phyloP scores from a whole-genome alignment of 495 filamentous ascomycete genomes.

The Tuber magnatum region DNA sequence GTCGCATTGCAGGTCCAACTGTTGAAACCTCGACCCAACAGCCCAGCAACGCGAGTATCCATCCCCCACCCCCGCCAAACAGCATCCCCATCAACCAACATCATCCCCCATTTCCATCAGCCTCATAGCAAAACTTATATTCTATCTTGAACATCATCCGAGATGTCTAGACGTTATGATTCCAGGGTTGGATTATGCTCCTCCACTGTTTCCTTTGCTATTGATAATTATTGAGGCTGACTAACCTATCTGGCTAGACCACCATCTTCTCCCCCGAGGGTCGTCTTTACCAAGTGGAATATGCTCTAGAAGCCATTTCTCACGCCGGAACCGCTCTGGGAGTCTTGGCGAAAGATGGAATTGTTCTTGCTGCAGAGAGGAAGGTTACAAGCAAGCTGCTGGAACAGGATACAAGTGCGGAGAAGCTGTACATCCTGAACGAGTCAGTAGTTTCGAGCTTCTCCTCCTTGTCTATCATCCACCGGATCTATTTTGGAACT shows the following conservation, averaged over 20 bases:
- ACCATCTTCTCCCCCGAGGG: slow-evolving; percentile 99
- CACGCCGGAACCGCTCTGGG: slow-evolving; percentile 95
- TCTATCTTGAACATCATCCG: slow-evolving; percentile 30
- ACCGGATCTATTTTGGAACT: not conserved
- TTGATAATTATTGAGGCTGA: slow-evolving; percentile 41
- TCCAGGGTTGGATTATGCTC: slow-evolving; percentile 61
- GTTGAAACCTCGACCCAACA: slow-evolving; percentile 22
- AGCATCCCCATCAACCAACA: slow-evolving; percentile 20
- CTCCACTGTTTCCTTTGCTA: slow-evolving; percentile 40
- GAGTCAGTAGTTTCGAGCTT: slow-evolving; percentile 56
- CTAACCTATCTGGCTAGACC: slow-evolving; percentile 56
- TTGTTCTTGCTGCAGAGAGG: slow-evolving; percentile 96
- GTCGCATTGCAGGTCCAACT: not conserved
- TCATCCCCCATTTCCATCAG: slow-evolving; percentile 1
- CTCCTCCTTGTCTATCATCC: slow-evolving; percentile 1
- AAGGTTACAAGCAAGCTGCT: slow-evolving; percentile 99
- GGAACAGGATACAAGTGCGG: slow-evolving; percentile 97
- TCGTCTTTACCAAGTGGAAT: slow-evolving; percentile 97
- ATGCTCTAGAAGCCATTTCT: slow-evolving; percentile 96
- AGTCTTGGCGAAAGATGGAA: slow-evolving; percentile 94
- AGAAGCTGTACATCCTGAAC: slow-evolving; percentile 99
- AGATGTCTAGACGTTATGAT: slow-evolving; percentile 98
- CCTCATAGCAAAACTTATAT: not conserved
- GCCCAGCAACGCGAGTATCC: slow-evolving; percentile 20
- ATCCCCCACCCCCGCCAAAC: slow-evolving; percentile 11